Percentiles rank a stretch among this genome's conserved stretches.
Evolutionary conservation across 345 rosid genomes (phyloP).

Genomic region (Pistacia integerrima): DNA sequence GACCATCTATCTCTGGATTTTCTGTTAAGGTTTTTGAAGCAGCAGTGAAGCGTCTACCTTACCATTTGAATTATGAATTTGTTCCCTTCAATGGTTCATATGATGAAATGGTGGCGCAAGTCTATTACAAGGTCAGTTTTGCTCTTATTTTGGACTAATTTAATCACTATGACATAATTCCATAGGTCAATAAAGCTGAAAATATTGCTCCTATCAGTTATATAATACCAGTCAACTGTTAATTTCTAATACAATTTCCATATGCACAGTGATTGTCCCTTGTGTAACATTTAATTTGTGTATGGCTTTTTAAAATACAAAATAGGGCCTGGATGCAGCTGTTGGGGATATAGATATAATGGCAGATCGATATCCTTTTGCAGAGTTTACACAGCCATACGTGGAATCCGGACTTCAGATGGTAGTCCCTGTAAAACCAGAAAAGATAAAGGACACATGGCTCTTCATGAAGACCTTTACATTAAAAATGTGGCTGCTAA

Average conservation of each 20-base stretch:
- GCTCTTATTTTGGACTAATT: neutral
- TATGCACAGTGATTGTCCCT: neutral
- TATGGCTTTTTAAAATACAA: neutral
- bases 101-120: slow-evolving; percentile 34
- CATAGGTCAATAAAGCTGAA: no score
- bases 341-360: slow-evolving; percentile 34
- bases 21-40: slow-evolving; percentile 36
- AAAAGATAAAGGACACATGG: slow-evolving; percentile 26
- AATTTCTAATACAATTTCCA: no score
- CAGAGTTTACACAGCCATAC: slow-evolving; percentile 36
- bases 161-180: no score
- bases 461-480: slow-evolving; percentile 32
- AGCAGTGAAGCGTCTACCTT: slow-evolving; percentile 22
- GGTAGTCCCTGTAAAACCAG: slow-evolving; percentile 28
- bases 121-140: slow-evolving; percentile 25
- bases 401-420: slow-evolving; percentile 34
- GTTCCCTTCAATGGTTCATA: slow-evolving; percentile 34
- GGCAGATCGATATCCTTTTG: slow-evolving; percentile 25
- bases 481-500: slow-evolving; percentile 27
- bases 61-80: slow-evolving; percentile 16
- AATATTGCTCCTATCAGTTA: no score
- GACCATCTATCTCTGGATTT: slow-evolving; percentile 28
- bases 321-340: slow-evolving; percentile 36
- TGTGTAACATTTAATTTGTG: neutral
- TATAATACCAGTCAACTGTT: no score